Base-by-base conservation (phyloP, 129 eudicot species). In the Artemisia annua region DNA sequence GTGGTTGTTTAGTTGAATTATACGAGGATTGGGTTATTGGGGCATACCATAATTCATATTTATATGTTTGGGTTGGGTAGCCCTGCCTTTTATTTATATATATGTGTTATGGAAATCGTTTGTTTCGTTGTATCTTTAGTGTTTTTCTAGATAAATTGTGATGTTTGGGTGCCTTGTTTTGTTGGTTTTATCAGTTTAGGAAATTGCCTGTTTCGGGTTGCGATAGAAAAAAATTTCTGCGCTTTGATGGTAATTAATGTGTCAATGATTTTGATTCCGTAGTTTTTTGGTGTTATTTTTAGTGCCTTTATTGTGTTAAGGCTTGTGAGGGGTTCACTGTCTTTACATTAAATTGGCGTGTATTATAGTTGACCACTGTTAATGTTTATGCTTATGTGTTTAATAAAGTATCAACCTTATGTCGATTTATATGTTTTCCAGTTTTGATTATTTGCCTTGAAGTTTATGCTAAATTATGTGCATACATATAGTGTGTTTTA, bases 1-100 rank as follows among this genome's bases (percentile, higher is more conserved):
- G 20, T 14, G 64, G 19, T 59, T 77, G 64, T 77, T 61, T 77
- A 18, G 75, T 69, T 77, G 71, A 70, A 63, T 52, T 78, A 14
- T 24, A 19, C 32, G 59, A 50, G n/a, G n/a, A n/a, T n/a, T 35
- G 6, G 9, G 6, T 32, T 4, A 4, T 32, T 32, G 43, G 43
- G 43, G 43, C 7, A 32, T 32, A 32, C 6, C 43, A 4, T 70
- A 20, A 54, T 65, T 14, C 55, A 11, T 39, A 13, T 65, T 15
- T 44, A 20, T 13, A 7, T 57, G 16, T 58, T 44, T 56, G 66
- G 35, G 35, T 30, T 56, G 66, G 35, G 35, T 30, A 30, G 35
- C 35, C 30, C 35, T 30, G 35, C 35, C 35, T 48, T 22, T 56
- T 71, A 43, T 4, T 46, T 0, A n/a, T n/a, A n/a, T n/a, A n/a